phyloP scores from a whole-genome alignment of 2,329 filamentous ascomycete genomes.

The Clonostachys chloroleuca region DNA sequence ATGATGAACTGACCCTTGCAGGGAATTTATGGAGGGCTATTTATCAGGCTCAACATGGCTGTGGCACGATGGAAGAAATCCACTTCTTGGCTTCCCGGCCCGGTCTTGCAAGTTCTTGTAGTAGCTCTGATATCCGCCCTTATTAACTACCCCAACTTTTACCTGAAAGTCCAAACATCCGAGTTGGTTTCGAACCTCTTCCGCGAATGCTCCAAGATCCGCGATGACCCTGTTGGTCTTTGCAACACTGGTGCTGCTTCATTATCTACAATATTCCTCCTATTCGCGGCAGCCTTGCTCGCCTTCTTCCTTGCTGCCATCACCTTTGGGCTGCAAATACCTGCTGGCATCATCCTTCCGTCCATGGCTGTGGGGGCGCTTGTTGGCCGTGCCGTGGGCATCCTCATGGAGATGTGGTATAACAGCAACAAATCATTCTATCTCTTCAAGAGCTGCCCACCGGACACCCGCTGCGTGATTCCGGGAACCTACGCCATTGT shows the following conservation, averaged over 20 bases:
- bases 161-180: slow-evolving; percentile 89
- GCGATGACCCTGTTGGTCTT: slow-evolving; percentile 83
- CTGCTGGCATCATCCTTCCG: slow-evolving; percentile 90
- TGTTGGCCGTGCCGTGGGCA: slow-evolving; percentile 82
- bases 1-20: slow-evolving; percentile 12
- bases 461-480: slow-evolving; percentile 82
- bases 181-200: slow-evolving; percentile 92
- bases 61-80: slow-evolving; percentile 77
- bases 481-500: slow-evolving; percentile 96
- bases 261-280: slow-evolving; percentile 73
- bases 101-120: slow-evolving; percentile 74
- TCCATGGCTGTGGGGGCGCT: slow-evolving; percentile 95
- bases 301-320: slow-evolving; percentile 82
- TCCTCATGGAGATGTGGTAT: slow-evolving; percentile 86
- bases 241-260: slow-evolving; percentile 85
- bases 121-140: slow-evolving; percentile 79
- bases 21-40: slow-evolving; percentile 91
- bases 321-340: slow-evolving; percentile 92
- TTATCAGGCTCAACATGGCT: slow-evolving; percentile 91
- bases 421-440: slow-evolving; percentile 72
- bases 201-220: slow-evolving; percentile 77
- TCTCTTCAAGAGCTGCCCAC: slow-evolving; percentile 75
- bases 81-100: slow-evolving; percentile 60
- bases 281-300: slow-evolving; percentile 76
- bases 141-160: slow-evolving; percentile 92